Evolutionary conservation across 208 protist genomes (phyloP), one percentile per base, ranked within the genome.

Genomic region (Angomonas ambiguus): DNA sequence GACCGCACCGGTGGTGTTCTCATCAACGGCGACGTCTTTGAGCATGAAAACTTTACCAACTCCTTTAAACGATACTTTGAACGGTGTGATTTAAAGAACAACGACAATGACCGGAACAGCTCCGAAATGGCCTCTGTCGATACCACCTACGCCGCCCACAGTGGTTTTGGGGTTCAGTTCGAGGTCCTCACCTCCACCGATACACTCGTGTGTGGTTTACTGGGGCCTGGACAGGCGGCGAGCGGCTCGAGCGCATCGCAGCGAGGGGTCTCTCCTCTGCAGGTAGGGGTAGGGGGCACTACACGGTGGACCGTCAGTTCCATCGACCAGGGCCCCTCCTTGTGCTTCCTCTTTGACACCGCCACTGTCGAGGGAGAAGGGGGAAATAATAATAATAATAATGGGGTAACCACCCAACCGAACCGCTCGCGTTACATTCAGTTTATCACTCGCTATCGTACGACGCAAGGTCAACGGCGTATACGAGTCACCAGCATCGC

Each of bases 21-120:
- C 59, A 86, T 99, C 28, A 77, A 98, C 51, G 95, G 94, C 20
- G 98, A 99, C 76, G 77, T 80, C 31, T 99, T 99, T 74, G 83
- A 79, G 16, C 73, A 92, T 65, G 75, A 81, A 25, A 84, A 90
- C 56, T 96, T 98, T 67, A 83, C 90, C 28, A 72, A 77, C 27
- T 87, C 86, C 13, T 71, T 95, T 22, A 60, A 77, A 70, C 79
- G 83, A 6, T 93, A 92, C 75, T 91, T 90, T 75, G 72, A 88
- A 51, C 82, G 82, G 20, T 90, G 69, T 65, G 79, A 87, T 67
- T 51, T 91, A 18, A 6, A 16, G 22, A 18, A 48, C 2, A 28
- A 11, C 4, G 27, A 41, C 34, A 63, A 6, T 35, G 51, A 5
- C 51, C 51, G 28, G 2, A 48, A 58, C 24, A 64, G 20, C 20